These are phyloP conservation scores for Macaranga tanarius DNA, from an alignment of 441 rosid species.

Conservation along the genomic window DNA sequence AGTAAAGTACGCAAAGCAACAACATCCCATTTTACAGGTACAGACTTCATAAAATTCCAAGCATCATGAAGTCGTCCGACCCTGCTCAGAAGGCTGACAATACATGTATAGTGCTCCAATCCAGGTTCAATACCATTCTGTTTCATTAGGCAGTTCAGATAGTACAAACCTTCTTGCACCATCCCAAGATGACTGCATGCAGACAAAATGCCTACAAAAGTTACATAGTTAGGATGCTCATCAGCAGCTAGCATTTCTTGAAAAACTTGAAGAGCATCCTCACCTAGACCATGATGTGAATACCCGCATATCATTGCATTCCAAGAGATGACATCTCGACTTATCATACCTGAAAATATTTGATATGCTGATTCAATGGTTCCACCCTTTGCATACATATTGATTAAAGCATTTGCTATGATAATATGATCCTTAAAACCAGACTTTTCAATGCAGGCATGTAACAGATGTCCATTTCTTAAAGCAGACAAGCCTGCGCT, in stretches of 20 bases:
- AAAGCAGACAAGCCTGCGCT: conserved; percentile 54
- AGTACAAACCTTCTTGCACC: conserved; percentile 59
- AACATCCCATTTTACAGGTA: conserved; percentile 66
- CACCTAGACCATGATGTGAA: conserved; percentile 71
- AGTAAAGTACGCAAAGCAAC: conserved; percentile 78
- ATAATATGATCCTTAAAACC: conserved; percentile 55
- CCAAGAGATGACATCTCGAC: conserved; percentile 57
- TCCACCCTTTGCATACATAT: conserved; percentile 74
- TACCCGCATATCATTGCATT: conserved; percentile 74
- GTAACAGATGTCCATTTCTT: conserved; percentile 53
- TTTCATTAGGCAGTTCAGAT: conserved; percentile 55
- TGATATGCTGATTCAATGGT: conserved; percentile 50
- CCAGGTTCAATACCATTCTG: conserved; percentile 52
- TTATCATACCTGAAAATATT: conserved; percentile 42
- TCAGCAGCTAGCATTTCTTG: conserved; percentile 51
- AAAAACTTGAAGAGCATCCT: conserved; percentile 55
- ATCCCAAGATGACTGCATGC: conserved; percentile 73
- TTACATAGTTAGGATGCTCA: conserved; percentile 63
- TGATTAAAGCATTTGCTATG: conserved; percentile 67
- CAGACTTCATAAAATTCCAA: conserved; percentile 55
- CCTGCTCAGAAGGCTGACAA: conserved; percentile 69
- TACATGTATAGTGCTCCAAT: conserved; percentile 73
- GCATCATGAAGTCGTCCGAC: conserved; percentile 69
- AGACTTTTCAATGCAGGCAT: conserved; percentile 44
- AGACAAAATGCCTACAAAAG: conserved; percentile 74